A percentile compares a stretch with the other conserved stretches of the same genome.
These are phyloP conservation scores for Ogataea minuta DNA, from an alignment of 805 yeast species.

Conservation along the genomic window DNA sequence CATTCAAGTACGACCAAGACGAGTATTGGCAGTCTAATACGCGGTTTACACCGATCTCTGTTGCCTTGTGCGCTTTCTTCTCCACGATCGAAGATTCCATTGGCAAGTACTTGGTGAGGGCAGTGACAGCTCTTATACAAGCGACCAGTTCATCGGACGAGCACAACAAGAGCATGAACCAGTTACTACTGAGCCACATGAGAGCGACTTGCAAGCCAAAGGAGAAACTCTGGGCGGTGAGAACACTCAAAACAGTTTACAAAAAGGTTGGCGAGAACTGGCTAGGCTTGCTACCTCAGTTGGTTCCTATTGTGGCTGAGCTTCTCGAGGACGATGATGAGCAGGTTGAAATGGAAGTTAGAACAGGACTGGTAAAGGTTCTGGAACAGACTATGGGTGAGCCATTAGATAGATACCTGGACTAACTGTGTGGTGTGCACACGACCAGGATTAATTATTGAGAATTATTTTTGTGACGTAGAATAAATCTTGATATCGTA, in stretches of 20 bases:
- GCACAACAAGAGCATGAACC: constrained; percentile 70
- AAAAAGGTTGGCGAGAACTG: constrained; percentile 93
- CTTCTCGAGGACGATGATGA: constrained; percentile 94
- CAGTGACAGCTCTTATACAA: constrained; percentile 70
- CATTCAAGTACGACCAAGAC: constrained; percentile 86
- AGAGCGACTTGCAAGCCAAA: constrained; percentile 54
- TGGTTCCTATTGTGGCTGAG: constrained; percentile 95
- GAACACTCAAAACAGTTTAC: constrained; percentile 76
- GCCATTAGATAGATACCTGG: constrained; percentile 81
- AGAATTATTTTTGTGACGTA: constrained; percentile 6
- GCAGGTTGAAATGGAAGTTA: constrained; percentile 84
- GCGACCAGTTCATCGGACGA: constrained; percentile 66
- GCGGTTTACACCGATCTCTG: constrained; percentile 72
- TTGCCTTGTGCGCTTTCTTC: constrained; percentile 64
- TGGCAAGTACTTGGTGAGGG: constrained; percentile 78
- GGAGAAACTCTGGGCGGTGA: constrained; percentile 78
- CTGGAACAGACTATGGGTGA: constrained; percentile 93
- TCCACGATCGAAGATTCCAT: constrained; percentile 64
- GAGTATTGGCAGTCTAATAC: constrained; percentile 93
- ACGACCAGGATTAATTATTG: constrained; percentile 1
- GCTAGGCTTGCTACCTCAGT: constrained; percentile 86
- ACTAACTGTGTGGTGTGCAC: constrained; percentile 15
- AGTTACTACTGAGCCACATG: constrained; percentile 61
- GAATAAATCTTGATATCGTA: neutral
- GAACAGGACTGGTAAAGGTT: constrained; percentile 85